A percentile compares a stretch with the other conserved stretches of the same genome.
phyloP scores from a whole-genome alignment of 2,329 filamentous ascomycete genomes.

The Neofusicoccum umdonicola region DNA sequence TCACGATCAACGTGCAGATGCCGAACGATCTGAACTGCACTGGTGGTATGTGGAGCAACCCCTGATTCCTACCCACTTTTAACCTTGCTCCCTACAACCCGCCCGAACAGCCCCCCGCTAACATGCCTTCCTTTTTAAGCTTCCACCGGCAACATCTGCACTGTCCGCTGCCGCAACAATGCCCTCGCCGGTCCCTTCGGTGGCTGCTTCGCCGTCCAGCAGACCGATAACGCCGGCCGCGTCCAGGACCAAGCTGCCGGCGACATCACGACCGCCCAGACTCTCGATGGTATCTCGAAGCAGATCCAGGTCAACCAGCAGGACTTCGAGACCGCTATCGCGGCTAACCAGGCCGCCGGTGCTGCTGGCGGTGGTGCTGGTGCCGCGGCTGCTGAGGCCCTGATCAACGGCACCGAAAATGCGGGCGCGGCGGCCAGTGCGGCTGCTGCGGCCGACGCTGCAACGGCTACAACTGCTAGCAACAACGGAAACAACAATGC shows the following conservation, averaged over 20 bases:
- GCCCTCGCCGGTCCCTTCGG: slow-evolving; percentile 58
- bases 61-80: too few species aligned
- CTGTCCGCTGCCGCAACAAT: slow-evolving; percentile 59
- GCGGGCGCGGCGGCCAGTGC: slow-evolving; percentile 21
- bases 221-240: slow-evolving; percentile 44
- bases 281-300: slow-evolving; percentile 44
- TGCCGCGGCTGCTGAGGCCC: slow-evolving; percentile 37
- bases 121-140: neutral
- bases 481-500: slow-evolving; percentile 20
- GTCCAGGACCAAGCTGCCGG: slow-evolving; percentile 24
- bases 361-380: slow-evolving; percentile 30
- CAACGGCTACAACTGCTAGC: neutral
- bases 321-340: slow-evolving; percentile 50
- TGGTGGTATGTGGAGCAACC: neutral
- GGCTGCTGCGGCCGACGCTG: slow-evolving; percentile 7
- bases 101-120: neutral
- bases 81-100: too few species aligned
- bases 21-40: slow-evolving; percentile 36
- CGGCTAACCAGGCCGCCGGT: slow-evolving; percentile 47
- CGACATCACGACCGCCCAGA: slow-evolving; percentile 48
- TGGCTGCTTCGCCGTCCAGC: slow-evolving; percentile 59
- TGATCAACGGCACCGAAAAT: slow-evolving; percentile 39
- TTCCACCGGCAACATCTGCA: slow-evolving; percentile 58
- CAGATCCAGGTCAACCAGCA: slow-evolving; percentile 53
- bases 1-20: slow-evolving; percentile 57